Percentiles rank a stretch among this genome's conserved stretches.
These are phyloP conservation scores for Lunularia cruciata DNA, from an alignment of 225 moss, liverwort and hornwort species.

Conservation along the genomic window DNA sequence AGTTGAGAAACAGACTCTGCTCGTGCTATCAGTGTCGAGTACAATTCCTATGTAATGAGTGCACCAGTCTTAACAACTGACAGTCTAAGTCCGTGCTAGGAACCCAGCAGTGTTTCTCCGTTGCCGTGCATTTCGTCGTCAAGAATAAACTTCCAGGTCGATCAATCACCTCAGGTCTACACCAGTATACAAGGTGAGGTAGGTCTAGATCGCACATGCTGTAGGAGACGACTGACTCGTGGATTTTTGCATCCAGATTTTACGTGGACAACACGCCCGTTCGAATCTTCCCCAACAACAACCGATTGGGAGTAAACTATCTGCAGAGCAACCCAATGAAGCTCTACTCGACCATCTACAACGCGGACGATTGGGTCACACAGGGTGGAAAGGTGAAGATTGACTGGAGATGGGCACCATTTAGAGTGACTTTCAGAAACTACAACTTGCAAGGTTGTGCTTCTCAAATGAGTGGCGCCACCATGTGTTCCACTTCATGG, in stretches of 20 bases:
- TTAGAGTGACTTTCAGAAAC: constrained; percentile 28
- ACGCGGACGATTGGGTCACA: constrained; percentile 69
- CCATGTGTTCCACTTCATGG: constrained; percentile 18
- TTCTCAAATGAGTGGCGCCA: neutral
- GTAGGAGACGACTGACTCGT: no score
- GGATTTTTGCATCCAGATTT: no score
- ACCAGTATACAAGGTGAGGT: neutral
- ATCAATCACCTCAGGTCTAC: neutral
- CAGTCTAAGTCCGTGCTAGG: no score
- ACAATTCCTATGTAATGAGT: no score
- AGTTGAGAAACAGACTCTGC: no score
- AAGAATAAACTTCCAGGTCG: no score
- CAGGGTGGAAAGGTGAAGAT: constrained; percentile 58
- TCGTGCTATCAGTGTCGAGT: no score
- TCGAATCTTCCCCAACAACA: constrained; percentile 62
- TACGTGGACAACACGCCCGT: constrained; percentile 67
- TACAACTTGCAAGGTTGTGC: constrained; percentile 15
- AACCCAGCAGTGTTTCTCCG: no score
- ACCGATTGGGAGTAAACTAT: constrained; percentile 56
- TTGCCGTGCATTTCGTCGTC: no score
- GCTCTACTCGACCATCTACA: constrained; percentile 70
- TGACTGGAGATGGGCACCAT: constrained; percentile 63
- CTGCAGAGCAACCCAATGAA: constrained; percentile 72
- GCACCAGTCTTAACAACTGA: no score
- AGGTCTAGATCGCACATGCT: no score